A percentile compares a stretch with the other conserved stretches of the same genome.
Conservation (phyloP, 2,329 filamentous ascomycete genomes). For the Lachnellula hyalina region DNA sequence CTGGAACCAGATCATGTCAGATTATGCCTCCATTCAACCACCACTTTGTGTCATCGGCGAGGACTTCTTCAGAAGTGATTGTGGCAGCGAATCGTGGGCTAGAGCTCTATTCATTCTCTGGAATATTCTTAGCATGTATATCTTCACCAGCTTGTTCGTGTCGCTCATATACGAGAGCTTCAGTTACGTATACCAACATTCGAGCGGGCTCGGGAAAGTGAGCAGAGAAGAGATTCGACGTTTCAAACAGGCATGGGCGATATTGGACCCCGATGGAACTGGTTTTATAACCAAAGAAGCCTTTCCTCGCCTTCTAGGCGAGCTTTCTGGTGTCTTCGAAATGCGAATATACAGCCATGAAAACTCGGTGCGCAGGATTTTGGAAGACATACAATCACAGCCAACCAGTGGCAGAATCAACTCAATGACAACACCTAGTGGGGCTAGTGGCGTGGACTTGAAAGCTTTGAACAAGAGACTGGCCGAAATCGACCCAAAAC, state of each 20-base stretch:
- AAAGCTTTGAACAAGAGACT: constrained; percentile 70
- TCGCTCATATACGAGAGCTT: constrained; percentile 99
- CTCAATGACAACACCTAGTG: constrained; percentile 48
- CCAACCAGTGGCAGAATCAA: constrained; percentile 37
- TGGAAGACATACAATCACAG: constrained; percentile 67
- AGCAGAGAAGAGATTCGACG: constrained; percentile 90
- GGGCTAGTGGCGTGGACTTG: constrained; percentile 60
- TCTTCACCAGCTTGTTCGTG: constrained; percentile 97
- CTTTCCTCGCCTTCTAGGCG: constrained; percentile 82
- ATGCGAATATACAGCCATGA: constrained; percentile 95
- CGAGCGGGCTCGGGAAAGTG: constrained; percentile 84
- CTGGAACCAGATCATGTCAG: constrained; percentile 97
- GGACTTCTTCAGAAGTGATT: constrained; percentile 83
- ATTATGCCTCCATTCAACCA: constrained; percentile 74
- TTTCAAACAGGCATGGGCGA: constrained; percentile 98
- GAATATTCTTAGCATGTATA: constrained; percentile 99
- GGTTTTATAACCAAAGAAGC: constrained; percentile 87
- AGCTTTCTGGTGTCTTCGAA: constrained; percentile 91
- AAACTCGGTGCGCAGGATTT: constrained; percentile 77
- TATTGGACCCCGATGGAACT: constrained; percentile 83
- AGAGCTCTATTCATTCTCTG: constrained; percentile 86
- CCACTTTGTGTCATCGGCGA: constrained; percentile 71
- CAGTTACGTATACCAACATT: constrained; percentile 97
- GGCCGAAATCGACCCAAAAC: constrained; percentile 63
- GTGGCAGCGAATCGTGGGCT: constrained; percentile 86